Conservation (phyloP, 352 stramenopile genomes). For the Labyrinthula sp. region DNA sequence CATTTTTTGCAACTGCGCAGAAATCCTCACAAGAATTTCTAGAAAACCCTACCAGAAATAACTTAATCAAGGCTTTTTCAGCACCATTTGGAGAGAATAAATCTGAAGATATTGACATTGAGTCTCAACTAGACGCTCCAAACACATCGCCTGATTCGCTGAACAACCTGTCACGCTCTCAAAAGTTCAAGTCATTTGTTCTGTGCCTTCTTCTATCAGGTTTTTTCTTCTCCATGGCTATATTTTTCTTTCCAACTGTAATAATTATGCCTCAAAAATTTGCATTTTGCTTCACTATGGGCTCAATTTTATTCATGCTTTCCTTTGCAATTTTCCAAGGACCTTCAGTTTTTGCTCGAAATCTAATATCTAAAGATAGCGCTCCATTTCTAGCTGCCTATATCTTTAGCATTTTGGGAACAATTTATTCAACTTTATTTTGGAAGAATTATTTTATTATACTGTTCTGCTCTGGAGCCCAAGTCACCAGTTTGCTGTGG, state of each 20-base stretch:
- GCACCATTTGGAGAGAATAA: no score
- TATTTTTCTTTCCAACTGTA: constrained; percentile 35
- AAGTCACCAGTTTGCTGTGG: no score
- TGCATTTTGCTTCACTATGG: constrained; percentile 36
- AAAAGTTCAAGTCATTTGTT: constrained; percentile 34
- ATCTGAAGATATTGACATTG: no score
- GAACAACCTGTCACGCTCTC: constrained; percentile 7
- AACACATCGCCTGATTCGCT: no score
- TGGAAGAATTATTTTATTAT: constrained; percentile 33
- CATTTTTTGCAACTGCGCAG: no score
- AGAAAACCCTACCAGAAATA: no score
- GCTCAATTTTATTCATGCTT: constrained; percentile 36
- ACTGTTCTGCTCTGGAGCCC: constrained; percentile 29
- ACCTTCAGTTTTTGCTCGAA: constrained; percentile 23
- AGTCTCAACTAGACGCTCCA: no score
- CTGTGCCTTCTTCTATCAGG: constrained; percentile 29
- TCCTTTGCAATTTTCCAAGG: constrained; percentile 33
- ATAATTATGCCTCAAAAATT: constrained; percentile 37
- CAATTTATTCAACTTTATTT: constrained; percentile 35
- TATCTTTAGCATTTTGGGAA: constrained; percentile 33
- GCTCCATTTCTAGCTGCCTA: constrained; percentile 36
- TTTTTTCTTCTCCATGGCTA: constrained; percentile 36
- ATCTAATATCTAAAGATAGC: constrained; percentile 24
- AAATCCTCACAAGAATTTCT: no score
- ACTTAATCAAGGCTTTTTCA: no score